These are phyloP conservation scores for Gossypium raimondii DNA, from an alignment of 345 rosid species.

Conservation along the genomic window DNA sequence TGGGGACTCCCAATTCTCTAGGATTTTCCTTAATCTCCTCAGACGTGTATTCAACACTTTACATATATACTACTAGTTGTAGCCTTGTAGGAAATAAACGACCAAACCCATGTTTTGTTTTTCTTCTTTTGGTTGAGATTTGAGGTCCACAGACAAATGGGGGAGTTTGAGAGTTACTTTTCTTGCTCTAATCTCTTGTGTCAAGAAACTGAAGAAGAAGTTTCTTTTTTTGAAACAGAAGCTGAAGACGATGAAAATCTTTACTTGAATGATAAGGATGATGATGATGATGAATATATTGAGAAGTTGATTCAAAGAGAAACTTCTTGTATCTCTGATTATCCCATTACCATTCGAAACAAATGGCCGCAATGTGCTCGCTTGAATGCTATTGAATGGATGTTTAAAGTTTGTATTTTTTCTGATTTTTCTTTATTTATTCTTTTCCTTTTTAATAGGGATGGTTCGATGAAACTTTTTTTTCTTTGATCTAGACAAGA, in stretches of 20 bases:
- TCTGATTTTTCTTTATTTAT: neutral
- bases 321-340: constrained; percentile 22
- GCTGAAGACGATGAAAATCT: constrained; percentile 16
- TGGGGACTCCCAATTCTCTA: neutral
- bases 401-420: constrained; percentile 47
- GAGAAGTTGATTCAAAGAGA: constrained; percentile 37
- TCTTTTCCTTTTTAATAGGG: too few relatives aligned
- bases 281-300: constrained; percentile 35
- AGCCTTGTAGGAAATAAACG: neutral
- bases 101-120: constrained; percentile 26
- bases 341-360: neutral
- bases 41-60: constrained; percentile 23
- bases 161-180: constrained; percentile 22
- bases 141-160: constrained; percentile 26
- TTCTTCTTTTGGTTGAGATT: constrained; percentile 16
- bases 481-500: constrained; percentile 44
- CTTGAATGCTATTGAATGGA: constrained; percentile 71
- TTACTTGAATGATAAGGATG: constrained; percentile 24
- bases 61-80: neutral
- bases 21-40: constrained; percentile 19
- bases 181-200: constrained; percentile 49
- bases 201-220: constrained; percentile 43
- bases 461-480: neutral
- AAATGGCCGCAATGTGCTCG: constrained; percentile 44
- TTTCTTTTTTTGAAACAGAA: constrained; percentile 24